Base-by-base conservation (phyloP, 2,329 filamentous ascomycete species). In the Zymoseptoria tritici region DNA sequence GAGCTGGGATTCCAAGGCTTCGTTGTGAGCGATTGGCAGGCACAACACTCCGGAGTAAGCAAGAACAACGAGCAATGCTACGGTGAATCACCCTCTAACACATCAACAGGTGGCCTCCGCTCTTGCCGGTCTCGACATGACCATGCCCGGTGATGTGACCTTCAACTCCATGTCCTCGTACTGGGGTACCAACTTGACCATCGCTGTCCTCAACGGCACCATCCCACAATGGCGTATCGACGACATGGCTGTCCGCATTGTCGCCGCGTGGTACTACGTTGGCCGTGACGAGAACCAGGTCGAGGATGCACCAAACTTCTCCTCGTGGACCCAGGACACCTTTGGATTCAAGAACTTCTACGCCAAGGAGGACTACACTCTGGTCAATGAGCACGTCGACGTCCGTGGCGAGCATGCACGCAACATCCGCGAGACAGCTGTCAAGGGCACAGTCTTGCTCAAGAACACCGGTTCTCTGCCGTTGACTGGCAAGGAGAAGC, bases 181-280 rank as follows among this genome's bases (percentile, higher is more conserved):
- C 62, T 71, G 66, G 70, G 93, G 93, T 9, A 78, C 86, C 26
- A 97, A 97, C 75, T 75, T 97, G 67, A 97, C 93, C 1, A 78
- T 96, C 54, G 90, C 90, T 1, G 86, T 97, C 5, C 75, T 96
- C 67, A 97, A 97, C 71, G 92, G 92, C 42, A 96, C 91, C 0
- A 78, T 97, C 31, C 90, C 93, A 0, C 85, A 89, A 66, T 96
- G 89, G 83, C 67, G 93, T 55, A 73, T 97, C 9, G 92, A 97
- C 67, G 94, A 97, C 71, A 96, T 96, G 87, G 90, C 85, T 4
- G 88, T 91, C 74, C 86, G 94, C 67, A 96, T 89, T 65, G 80
- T 90, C 76, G 79, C 85, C 56, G 83, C 83, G 2, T 87, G 83
- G 72, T 87, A 84, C 73, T 83, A 82, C 66, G 83, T 87, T 54